Evolutionary conservation across 805 yeast genomes (phyloP).

Genomic region (Saturnispora silvae): DNA sequence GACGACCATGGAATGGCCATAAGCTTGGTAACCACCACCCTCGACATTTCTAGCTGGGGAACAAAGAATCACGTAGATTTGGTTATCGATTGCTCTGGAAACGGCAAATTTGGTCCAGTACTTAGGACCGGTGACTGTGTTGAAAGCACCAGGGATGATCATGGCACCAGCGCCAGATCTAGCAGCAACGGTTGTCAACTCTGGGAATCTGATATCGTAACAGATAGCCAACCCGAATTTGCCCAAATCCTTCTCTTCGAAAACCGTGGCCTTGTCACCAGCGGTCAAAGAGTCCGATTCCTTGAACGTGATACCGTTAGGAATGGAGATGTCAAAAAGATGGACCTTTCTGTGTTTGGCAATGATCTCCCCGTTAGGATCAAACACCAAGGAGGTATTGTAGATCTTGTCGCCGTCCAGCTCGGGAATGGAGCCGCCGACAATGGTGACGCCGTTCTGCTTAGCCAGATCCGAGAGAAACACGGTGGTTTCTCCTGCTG

Average conservation of each 20-base stretch:
- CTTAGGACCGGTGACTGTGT: slow-evolving; percentile 74
- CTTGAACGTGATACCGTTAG: slow-evolving; percentile 79
- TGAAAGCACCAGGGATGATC: slow-evolving; percentile 79
- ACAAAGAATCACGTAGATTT: slow-evolving; percentile 62
- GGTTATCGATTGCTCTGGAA: slow-evolving; percentile 67
- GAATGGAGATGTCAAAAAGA: slow-evolving; percentile 85
- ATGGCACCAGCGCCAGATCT: slow-evolving; percentile 61
- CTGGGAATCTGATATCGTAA: slow-evolving; percentile 75
- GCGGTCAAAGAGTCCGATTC: slow-evolving; percentile 69
- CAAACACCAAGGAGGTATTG: slow-evolving; percentile 68
- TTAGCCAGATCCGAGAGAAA: slow-evolving; percentile 60
- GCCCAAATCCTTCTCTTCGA: slow-evolving; percentile 56
- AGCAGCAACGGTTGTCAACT: slow-evolving; percentile 59
- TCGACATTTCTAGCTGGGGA: slow-evolving; percentile 73
- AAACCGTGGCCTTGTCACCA: slow-evolving; percentile 75
- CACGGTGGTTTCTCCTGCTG: slow-evolving; percentile 56
- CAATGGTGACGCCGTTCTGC: slow-evolving; percentile 47
- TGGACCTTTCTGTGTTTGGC: slow-evolving; percentile 90
- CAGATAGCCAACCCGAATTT: slow-evolving; percentile 76
- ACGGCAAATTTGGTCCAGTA: slow-evolving; percentile 74
- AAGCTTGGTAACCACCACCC: slow-evolving; percentile 48
- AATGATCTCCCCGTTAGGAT: slow-evolving; percentile 61
- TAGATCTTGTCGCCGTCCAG: slow-evolving; percentile 46
- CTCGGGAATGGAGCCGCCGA: slow-evolving; percentile 95
- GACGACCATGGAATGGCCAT: slow-evolving; percentile 56